Evolutionary conservation across 2,329 filamentous ascomycete species (phyloP).

Genomic region (Fusarium graminum): DNA sequence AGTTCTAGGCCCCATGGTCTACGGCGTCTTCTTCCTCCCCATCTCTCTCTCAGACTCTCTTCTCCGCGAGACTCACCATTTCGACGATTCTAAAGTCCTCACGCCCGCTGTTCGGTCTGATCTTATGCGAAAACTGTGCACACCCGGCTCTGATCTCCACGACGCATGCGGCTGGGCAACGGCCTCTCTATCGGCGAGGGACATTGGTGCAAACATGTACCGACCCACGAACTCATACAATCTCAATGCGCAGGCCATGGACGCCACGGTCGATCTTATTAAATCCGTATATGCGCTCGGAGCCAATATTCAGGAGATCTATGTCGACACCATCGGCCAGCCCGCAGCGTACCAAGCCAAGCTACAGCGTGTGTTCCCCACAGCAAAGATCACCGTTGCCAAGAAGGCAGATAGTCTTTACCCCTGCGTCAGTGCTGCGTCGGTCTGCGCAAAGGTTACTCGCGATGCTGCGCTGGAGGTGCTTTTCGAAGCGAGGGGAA

Average conservation of each 20-base stretch:
- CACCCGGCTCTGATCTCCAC: conserved; percentile 63
- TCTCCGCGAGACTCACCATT: conserved; percentile 83
- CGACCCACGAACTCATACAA: conserved; percentile 78
- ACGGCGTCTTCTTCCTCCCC: conserved; percentile 81
- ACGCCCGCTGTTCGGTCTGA: conserved; percentile 81
- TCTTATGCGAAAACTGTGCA: conserved; percentile 79
- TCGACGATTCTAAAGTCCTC: conserved; percentile 95
- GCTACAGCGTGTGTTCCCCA: conserved; percentile 86
- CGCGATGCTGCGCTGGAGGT: conserved; percentile 89
- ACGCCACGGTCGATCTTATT: conserved; percentile 88
- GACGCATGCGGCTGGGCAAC: conserved; percentile 84
- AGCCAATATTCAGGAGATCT: conserved; percentile 89
- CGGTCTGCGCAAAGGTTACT: conserved; percentile 96
- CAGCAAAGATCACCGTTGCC: conserved; percentile 78
- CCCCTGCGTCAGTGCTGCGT: conserved; percentile 92
- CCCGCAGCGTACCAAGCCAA: conserved; percentile 87
- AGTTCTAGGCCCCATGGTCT: conserved; percentile 86
- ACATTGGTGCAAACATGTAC: conserved; percentile 85
- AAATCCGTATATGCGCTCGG: conserved; percentile 79
- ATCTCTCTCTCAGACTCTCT: conserved; percentile 77
- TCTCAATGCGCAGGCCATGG: conserved; percentile 95
- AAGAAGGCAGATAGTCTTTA: conserved; percentile 95
- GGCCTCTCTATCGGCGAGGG: conserved; percentile 82
- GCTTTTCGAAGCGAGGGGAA: conserved; percentile 68
- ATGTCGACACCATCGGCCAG: conserved; percentile 92